Base-by-base conservation (phyloP, 1,284 basidiomycete genomes). In the Marasmius sp. region DNA sequence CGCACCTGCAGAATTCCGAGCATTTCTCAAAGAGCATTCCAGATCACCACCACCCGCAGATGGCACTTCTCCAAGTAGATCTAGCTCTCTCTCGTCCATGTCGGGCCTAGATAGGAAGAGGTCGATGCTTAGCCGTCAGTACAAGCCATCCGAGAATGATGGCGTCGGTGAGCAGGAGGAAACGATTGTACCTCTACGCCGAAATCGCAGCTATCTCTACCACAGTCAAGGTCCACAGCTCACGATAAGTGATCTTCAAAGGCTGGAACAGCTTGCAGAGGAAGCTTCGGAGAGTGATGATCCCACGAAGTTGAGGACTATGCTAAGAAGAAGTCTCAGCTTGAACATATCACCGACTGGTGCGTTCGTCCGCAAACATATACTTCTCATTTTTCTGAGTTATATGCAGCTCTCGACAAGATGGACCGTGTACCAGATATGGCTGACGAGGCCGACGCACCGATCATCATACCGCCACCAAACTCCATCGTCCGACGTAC, bases 11-110 rank as follows among this genome's bases (percentile, higher is more conserved):
- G 95, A 98, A 76, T 99, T 99, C 76, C 89, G 94, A 62, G 89
- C 89, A 34, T 98, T 98, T 72, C 86, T 99, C 68, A 93, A 96
- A 74, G 93, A 97, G 69, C 97, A 98, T 78, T 88, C 96, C 61
- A 78, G 87, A 72, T 77, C 84, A 10, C 81, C 73, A 62, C 80
- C 74, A 49, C 76, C 82, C 16, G 73, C 79, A 36, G 87, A 89
- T 70, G 83, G 77, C 37, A 61, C 74, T 57, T 48, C 66, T 61
- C 68, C 65, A 20, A 61, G 72, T 68, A 68, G 76, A 70, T 72
- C 77, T 60, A 66, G 69, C 51, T 75, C 76, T 37, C 64, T 68
- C 51, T 72, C 77, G 12, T 79, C 73, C 11, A 72, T 71, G 37
- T 71, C 75, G 6, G 78, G 78, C 41, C 83, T 95, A 54, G 86